These are phyloP conservation scores for Urtica urens DNA, from an alignment of 306 rosid genomes.

Conservation along the genomic window DNA sequence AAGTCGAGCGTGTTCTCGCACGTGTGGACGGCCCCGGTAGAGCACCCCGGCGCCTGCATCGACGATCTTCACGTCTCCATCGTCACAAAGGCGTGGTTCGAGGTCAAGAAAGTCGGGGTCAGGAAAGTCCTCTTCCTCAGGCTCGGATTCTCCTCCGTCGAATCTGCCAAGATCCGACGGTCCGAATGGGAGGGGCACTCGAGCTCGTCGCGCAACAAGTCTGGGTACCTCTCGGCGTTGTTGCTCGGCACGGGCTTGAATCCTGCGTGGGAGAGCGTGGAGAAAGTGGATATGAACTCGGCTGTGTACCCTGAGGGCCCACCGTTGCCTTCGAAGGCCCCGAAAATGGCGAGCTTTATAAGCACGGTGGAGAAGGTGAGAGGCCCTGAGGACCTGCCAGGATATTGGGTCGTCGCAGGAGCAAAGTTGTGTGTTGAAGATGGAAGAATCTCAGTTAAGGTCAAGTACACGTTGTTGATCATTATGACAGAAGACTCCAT, in stretches of 20 bases:
- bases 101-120: slow-evolving; percentile 60
- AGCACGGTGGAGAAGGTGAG: slow-evolving; percentile 64
- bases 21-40: slow-evolving; percentile 68
- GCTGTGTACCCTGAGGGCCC: slow-evolving; percentile 71
- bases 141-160: slow-evolving; percentile 72
- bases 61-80: slow-evolving; percentile 52
- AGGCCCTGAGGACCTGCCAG: slow-evolving; percentile 77
- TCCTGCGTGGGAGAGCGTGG: slow-evolving; percentile 33
- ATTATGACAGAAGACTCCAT: slow-evolving; percentile 51
- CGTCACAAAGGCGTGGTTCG: slow-evolving; percentile 82
- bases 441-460: slow-evolving; percentile 60
- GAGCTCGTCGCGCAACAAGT: slow-evolving; percentile 44
- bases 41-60: slow-evolving; percentile 40
- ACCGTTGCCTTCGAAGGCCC: slow-evolving; percentile 51
- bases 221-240: slow-evolving; percentile 71
- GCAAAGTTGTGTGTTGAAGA: slow-evolving; percentile 63
- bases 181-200: slow-evolving; percentile 84
- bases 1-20: slow-evolving; percentile 80
- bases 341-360: slow-evolving; percentile 53
- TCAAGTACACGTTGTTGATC: slow-evolving; percentile 71
- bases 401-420: slow-evolving; percentile 92
- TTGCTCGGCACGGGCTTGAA: slow-evolving; percentile 51
- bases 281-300: slow-evolving; percentile 62
- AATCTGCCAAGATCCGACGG: slow-evolving; percentile 52
- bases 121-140: slow-evolving; percentile 67